Evolutionary conservation across 805 yeast genomes (phyloP), one percentile per base, ranked within the genome.

Genomic region (Yarrowia phangngaensis): DNA sequence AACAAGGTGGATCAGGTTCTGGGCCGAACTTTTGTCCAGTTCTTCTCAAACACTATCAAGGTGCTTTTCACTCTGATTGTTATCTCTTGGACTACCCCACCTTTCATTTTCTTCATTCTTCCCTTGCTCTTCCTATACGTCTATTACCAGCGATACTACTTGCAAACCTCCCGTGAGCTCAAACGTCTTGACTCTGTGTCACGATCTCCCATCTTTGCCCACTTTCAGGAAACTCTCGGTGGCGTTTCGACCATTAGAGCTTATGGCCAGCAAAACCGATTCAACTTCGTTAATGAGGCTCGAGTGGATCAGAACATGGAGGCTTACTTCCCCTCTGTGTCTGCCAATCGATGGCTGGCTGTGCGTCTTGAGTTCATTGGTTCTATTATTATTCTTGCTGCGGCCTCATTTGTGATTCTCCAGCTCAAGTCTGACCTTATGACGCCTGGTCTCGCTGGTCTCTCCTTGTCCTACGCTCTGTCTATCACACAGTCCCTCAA

Each of bases 341-440:
- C 85, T 63, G 89, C 96, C 9, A 92, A 94, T 65, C 79, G 99
- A 69, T 92, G 99, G 99, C 75, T 92, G 53, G 96, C 97, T 8
- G 95, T 87, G 8, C 76, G 99, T 61, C 73, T 92, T 53, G 97
- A 94, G 66, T 80, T 85, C 55, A 71, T 92, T 56, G 97, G 98
- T 23, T 84, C 97, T 1, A 58, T 89, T 34, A 84, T 92, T 54
- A 90, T 92, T 59, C 74, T 88, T 52, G 82, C 85, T 33, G 81
- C 97, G 6, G 85, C 97, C 2, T 83, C 86, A 4, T 72, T 92
- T 58, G 75, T 94, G 12, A 84, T 94, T 41, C 64, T 79, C 53
- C 75, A 87, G 16, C 71, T 88, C 56, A 74, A 69, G 48, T 70
- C 75, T 13, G 95, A 96, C 11, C 64, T 70, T 14, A 73, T 90